These are phyloP conservation scores for Aspergillus hiratsukae DNA, from an alignment of 2,329 filamentous ascomycete genomes.

Conservation along the genomic window DNA sequence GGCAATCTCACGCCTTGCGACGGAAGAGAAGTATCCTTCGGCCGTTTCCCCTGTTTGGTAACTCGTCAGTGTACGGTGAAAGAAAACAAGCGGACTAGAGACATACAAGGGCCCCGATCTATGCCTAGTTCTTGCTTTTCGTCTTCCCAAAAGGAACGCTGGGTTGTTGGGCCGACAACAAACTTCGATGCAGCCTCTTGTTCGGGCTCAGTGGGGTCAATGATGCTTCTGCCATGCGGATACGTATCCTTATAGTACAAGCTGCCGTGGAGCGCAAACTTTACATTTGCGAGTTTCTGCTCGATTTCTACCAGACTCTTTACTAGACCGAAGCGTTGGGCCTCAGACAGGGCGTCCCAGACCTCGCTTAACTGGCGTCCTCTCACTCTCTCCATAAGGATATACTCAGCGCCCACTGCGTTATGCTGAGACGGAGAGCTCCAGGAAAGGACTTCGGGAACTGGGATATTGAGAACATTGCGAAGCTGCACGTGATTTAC, in stretches of 20 bases:
- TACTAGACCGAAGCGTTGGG: conserved; percentile 15
- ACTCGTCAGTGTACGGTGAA: too few species aligned
- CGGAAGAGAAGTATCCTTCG: too few species aligned
- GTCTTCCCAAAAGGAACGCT: conserved; percentile 13
- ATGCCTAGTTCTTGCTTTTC: conserved; percentile 4
- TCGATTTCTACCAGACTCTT: conserved; percentile 16
- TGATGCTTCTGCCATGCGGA: background rate
- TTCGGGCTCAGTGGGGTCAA: background rate
- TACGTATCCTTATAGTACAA: conserved; percentile 14
- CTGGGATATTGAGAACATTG: conserved; percentile 14
- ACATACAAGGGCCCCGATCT: conserved; percentile 14
- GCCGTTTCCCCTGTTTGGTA: too few species aligned
- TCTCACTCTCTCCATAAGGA: conserved; percentile 17
- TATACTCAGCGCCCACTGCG: conserved; percentile 19
- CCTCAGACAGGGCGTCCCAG: conserved; percentile 14
- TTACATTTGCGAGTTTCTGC: conserved; percentile 8
- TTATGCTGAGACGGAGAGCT: conserved; percentile 9
- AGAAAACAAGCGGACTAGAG: background rate
- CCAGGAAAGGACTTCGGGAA: conserved; percentile 16
- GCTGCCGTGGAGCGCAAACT: conserved; percentile 12
- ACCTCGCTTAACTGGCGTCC: conserved; percentile 14
- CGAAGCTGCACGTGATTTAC: conserved; percentile 8
- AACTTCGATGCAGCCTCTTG: conserved; percentile 3
- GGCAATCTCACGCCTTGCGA: too few species aligned
- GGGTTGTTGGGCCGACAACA: conserved; percentile 15